These are phyloP conservation scores for Immersiporthe knoxdaviesiana DNA, from an alignment of 2,329 filamentous ascomycete species.

Conservation along the genomic window DNA sequence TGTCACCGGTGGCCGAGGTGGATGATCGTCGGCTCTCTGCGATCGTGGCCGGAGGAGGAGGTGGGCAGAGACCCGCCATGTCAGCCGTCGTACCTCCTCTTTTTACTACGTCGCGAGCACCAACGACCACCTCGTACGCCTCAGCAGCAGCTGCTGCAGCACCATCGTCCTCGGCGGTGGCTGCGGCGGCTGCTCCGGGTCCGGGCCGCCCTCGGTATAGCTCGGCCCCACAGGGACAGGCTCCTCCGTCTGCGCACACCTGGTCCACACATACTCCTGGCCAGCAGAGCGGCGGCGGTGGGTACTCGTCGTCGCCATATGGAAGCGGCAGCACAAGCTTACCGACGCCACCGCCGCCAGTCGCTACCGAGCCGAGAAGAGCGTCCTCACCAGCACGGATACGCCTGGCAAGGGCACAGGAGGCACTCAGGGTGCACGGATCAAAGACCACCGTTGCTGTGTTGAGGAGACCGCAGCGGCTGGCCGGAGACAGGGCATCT, in stretches of 20 bases:
- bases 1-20: constrained; percentile 12
- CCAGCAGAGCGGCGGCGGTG: constrained; percentile 1
- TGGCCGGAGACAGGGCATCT: constrained; percentile 6
- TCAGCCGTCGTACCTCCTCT: not conserved
- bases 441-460: constrained; percentile 12
- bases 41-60: not conserved
- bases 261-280: not conserved
- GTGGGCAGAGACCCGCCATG: not conserved
- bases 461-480: constrained; percentile 19
- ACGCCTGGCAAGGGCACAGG: constrained; percentile 21
- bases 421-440: constrained; percentile 22
- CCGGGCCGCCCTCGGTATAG: constrained; percentile 9
- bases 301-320: not conserved
- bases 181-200: too few species aligned
- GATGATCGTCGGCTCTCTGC: constrained; percentile 10
- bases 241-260: constrained; percentile 3
- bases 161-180: not conserved
- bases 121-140: not conserved
- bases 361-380: not conserved
- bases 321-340: constrained; percentile 6
- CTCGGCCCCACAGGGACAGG: not conserved
- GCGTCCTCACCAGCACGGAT: constrained; percentile 22
- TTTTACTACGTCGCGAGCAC: not conserved
- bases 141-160: not conserved
- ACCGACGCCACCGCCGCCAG: constrained; percentile 14